Percentiles rank a stretch among this genome's conserved stretches.
phyloP scores from a whole-genome alignment of 139 green algal genomes.

The Mychonastes homosphaera region DNA sequence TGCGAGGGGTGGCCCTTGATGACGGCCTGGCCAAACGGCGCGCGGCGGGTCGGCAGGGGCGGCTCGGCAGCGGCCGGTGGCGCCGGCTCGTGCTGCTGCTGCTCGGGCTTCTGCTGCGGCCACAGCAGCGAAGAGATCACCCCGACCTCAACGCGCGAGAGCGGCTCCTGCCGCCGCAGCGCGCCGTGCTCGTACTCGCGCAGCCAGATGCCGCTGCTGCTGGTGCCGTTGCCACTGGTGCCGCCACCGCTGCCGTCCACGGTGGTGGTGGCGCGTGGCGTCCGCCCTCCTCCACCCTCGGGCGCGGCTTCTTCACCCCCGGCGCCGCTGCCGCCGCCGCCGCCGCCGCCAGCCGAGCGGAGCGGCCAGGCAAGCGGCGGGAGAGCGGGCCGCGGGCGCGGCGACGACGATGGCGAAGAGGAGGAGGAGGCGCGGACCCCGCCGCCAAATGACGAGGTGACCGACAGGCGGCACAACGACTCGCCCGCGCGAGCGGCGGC shows the following conservation, averaged over 20 bases:
- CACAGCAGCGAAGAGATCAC: slow-evolving; percentile 22
- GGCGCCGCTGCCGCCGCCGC: no score
- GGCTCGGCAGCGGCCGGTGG: background rate
- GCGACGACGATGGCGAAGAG: no score
- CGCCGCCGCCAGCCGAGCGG: no score
- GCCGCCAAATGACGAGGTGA: no score
- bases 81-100: background rate
- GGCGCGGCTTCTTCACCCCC: no score
- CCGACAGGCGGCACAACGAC: no score
- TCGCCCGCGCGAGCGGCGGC: no score
- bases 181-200: slow-evolving; percentile 31
- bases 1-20: slow-evolving; percentile 73
- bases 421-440: no score
- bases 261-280: background rate
- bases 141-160: slow-evolving; percentile 28
- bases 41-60: background rate
- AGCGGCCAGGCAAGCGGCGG: no score
- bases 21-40: slow-evolving; percentile 37
- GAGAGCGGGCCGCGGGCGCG: no score
- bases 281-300: no score
- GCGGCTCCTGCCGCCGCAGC: slow-evolving; percentile 32
- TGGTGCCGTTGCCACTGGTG: background rate
- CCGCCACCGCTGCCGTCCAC: background rate
- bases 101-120: slow-evolving; percentile 14
- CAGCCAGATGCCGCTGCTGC: background rate